Conservation (phyloP, 306 rosid genomes). For the Carpinus fangiana region DNA sequence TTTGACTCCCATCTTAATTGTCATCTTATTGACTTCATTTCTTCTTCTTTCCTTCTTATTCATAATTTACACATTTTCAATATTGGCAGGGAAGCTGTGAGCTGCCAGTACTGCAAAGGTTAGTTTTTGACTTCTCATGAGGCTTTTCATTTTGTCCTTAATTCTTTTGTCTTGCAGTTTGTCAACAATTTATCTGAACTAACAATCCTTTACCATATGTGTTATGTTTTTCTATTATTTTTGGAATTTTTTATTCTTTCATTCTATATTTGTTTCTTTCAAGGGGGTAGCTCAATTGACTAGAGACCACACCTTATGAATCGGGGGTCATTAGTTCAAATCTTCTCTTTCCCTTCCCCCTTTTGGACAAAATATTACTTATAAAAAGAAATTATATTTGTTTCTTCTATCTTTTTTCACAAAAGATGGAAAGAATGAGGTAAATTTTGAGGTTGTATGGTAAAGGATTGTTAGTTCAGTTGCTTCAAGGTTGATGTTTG, state of each 20-base stretch:
- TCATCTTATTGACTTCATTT: conserved; percentile 12
- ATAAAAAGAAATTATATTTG: neutral
- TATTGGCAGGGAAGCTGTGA: conserved; percentile 83
- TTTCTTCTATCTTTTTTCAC: neutral
- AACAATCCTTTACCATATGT: neutral
- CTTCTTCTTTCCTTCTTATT: conserved; percentile 8
- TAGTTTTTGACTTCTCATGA: conserved; percentile 28
- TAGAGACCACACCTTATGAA: no score
- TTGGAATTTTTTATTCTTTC: neutral
- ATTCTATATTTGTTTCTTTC: no score
- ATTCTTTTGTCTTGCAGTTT: conserved; percentile 11
- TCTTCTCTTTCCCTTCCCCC: no score
- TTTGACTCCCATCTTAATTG: conserved; percentile 13
- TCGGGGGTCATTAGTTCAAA: no score
- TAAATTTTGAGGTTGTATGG: neutral
- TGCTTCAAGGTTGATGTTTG: conserved; percentile 11
- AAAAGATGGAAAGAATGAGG: neutral
- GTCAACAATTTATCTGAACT: neutral
- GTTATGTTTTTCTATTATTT: neutral
- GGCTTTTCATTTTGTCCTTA: conserved; percentile 12
- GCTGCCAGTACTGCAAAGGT: conserved; percentile 78
- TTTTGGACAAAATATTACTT: no score
- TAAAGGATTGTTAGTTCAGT: neutral
- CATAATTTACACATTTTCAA: neutral
- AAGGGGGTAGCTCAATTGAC: no score